A percentile compares a stretch with the other conserved stretches of the same genome.
Conservation (phyloP, 148 eudicot species). For the Fagopyrum homotropicum region DNA sequence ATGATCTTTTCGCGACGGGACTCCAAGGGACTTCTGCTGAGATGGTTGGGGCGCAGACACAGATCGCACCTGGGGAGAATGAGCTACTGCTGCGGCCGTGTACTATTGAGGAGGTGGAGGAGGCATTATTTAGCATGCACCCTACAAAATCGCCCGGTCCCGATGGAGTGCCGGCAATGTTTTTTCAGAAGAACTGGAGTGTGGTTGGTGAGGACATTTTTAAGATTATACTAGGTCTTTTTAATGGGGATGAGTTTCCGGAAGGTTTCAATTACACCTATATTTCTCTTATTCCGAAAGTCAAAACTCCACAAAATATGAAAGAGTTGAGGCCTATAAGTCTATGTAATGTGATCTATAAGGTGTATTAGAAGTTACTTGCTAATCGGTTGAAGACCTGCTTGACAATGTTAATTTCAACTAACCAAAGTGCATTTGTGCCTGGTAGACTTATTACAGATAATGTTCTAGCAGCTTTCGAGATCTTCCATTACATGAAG, state of each 20-base stretch:
- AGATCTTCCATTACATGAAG: not conserved
- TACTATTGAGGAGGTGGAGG: not conserved
- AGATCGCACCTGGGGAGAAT: not conserved
- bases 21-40: not conserved
- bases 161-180: not conserved
- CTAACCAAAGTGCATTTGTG: not conserved
- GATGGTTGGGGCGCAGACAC: not conserved
- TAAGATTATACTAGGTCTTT: no score
- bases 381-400: not conserved
- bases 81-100: not conserved
- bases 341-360: not conserved
- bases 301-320: not conserved
- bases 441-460: not conserved
- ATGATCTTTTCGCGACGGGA: not conserved
- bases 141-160: not conserved
- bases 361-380: not conserved
- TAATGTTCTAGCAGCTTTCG: conserved; percentile 3
- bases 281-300: not conserved
- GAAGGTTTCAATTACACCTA: not conserved
- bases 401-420: not conserved
- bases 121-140: not conserved
- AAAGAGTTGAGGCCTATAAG: not conserved
- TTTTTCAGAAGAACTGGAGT: not conserved
- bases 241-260: not conserved
- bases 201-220: not conserved